A percentile compares a stretch with the other conserved stretches of the same genome.
Conservation (phyloP, 441 rosid species). For the Caryocar brasiliense region DNA sequence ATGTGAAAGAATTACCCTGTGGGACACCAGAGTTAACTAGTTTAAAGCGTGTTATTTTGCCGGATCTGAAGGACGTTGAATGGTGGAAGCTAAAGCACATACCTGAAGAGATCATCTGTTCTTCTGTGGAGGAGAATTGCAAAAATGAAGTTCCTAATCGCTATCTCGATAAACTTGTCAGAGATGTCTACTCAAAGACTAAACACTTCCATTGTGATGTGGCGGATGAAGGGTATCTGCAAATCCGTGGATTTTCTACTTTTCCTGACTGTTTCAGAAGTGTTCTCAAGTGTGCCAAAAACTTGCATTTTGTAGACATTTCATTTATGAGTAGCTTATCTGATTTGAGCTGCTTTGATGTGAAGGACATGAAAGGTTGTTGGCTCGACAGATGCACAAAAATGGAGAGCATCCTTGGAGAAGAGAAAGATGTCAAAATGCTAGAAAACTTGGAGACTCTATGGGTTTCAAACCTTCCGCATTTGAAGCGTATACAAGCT, state of each 20-base stretch:
- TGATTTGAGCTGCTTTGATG: constrained; percentile 10
- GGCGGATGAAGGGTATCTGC: constrained; percentile 6
- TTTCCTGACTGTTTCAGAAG: constrained; percentile 14
- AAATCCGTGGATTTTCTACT: constrained; percentile 22
- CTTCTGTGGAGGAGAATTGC: constrained; percentile 2
- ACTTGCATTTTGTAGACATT: constrained; percentile 26
- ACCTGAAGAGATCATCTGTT: constrained; percentile 14
- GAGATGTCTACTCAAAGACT: constrained; percentile 12
- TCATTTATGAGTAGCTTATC: constrained; percentile 15
- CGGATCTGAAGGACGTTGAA: constrained; percentile 11
- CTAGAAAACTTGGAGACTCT: constrained; percentile 24
- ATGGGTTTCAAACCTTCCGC: constrained; percentile 31
- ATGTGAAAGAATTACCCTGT: constrained; percentile 5
- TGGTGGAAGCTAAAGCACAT: constrained; percentile 10
- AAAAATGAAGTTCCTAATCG: not conserved
- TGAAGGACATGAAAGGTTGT: constrained; percentile 20
- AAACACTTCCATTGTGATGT: constrained; percentile 1
- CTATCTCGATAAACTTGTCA: constrained; percentile 4
- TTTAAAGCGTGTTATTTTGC: constrained; percentile 17
- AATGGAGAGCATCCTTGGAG: constrained; percentile 19
- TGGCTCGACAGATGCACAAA: constrained; percentile 33
- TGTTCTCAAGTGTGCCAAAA: constrained; percentile 19
- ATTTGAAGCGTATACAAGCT: constrained; percentile 14
- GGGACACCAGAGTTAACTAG: constrained; percentile 1
- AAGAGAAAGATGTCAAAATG: constrained; percentile 9